Conservation (phyloP, 768 basidiomycete species). For the Tephrocybe sp. region DNA sequence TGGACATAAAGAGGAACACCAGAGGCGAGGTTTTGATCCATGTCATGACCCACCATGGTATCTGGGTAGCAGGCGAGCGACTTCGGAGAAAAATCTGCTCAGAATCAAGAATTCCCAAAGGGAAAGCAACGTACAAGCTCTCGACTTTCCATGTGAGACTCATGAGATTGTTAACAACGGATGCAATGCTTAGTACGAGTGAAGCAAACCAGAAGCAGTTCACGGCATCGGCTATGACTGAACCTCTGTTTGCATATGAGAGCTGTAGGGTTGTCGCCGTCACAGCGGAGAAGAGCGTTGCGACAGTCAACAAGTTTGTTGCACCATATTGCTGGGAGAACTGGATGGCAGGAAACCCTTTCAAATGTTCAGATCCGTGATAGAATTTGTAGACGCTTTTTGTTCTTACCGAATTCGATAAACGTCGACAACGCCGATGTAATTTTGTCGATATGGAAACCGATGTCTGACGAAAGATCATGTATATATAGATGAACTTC, state of each 20-base stretch:
- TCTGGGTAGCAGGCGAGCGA: conserved; percentile 71
- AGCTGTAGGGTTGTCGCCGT: conserved; percentile 73
- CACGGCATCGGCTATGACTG: conserved; percentile 45
- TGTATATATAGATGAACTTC: conserved; percentile 75
- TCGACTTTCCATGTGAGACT: conserved; percentile 80
- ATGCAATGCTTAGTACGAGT: conserved; percentile 72
- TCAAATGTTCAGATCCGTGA: no score
- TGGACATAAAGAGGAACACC: conserved; percentile 80
- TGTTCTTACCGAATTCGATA: conserved; percentile 79
- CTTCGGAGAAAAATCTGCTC: conserved; percentile 29
- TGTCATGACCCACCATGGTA: conserved; percentile 81
- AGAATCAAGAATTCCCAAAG: not conserved
- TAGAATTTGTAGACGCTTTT: no score
- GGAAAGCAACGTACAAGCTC: conserved; percentile 60
- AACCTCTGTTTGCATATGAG: conserved; percentile 44
- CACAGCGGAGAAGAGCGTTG: conserved; percentile 76
- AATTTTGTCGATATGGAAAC: conserved; percentile 68
- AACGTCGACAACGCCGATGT: conserved; percentile 66
- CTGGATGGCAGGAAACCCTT: conserved; percentile 73
- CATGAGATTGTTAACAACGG: conserved; percentile 74
- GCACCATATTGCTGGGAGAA: conserved; percentile 74
- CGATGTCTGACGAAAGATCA: conserved; percentile 69
- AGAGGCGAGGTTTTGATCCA: conserved; percentile 86
- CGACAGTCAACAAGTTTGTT: conserved; percentile 67
- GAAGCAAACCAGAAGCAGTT: conserved; percentile 77